Base-by-base conservation (phyloP, 2,329 filamentous ascomycete species). In the Alternaria sp. region DNA sequence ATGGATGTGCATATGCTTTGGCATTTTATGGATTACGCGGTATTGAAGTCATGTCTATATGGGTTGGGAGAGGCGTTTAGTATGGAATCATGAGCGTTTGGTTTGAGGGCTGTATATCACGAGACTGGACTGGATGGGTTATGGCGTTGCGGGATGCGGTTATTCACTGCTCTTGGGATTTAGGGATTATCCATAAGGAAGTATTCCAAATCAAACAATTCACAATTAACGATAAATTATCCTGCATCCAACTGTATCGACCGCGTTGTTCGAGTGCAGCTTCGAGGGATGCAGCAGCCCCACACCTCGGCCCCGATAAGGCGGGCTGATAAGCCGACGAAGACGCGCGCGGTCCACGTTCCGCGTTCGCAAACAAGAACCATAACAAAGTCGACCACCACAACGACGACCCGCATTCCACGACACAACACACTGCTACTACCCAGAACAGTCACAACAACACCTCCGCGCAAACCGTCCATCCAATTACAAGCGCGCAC, bases 291-390 rank as follows among this genome's bases (percentile, higher is more conserved):
- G 26, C 46, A 18, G 23, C 15, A 15, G 54, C 60, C 63, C 64
- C 60, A 65, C 57, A 62, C 67, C 61, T 70, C 65, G 64, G 63
- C 65, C 18, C 47, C 51, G 67, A 65, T 70, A 67, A 68, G 41
- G 26, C 33, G 15, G 49, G 25, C 57, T 37, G 49, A 53, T 53
- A 53, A 53, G 49, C 54, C 57, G 6, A 20, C 63, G 55, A 58
- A 63, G 65, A 64, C 66, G 71, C 60, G 63, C 50, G 55, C 47
- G 55, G 28, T 46, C 58, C 53, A 67, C 67, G 66, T 66, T 67
- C 45, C 57, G 64, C 71, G 53, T 62, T 37, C 63, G 59, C 66
- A 67, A 64, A 68, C 69, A 66, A 65, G 20, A 45, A 47, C 51
- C 47, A 59, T 43, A 61, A 63, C 61, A 63, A 63, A 50, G 25